Evolutionary conservation across 1,284 basidiomycete genomes (phyloP), one percentile per base, ranked within the genome.

Genomic region (Thecaphora frezii): DNA sequence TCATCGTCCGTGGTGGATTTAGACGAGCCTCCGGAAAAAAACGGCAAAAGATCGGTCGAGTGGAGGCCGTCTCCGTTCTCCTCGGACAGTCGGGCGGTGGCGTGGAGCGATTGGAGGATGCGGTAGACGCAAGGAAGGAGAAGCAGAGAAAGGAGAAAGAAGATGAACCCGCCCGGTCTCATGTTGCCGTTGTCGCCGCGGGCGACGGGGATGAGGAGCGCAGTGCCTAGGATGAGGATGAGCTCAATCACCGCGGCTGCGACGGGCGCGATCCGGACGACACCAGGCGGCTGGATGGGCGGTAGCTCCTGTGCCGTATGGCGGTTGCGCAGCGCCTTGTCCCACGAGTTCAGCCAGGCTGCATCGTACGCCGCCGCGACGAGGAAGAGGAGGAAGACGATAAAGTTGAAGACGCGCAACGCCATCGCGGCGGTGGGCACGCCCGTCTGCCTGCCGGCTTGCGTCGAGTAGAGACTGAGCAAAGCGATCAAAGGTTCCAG

Each of bases 331-430:
- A 70, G 43, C 5, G 60, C 61, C 2, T 49, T 51, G 26, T 70
- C 49, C 68, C 68, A 68, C 37, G 52, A 45, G 16, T 53, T 48
- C 24, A 70, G 21, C 56, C 59, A 70, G 28, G 33, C 50, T 1
- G 57, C 68, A 12, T 51, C 58, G 44, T 70, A 68, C 0, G 65
- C 61, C 2, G 56, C 54, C 2, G 51, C 53, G 18, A 70, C 58
- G 18, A 61, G 24, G 53, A 63, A 69, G n/a, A 70, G 66, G 2
- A 70, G 5, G 23, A 70, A 65, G 33, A 62, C 68, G 48, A 70
- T 44, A 25, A 70, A 44, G 57, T 70, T 70, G 24, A 70, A 44
- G n/a, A 69, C 46, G 5, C 68, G 43, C 33, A 70, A 38, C 14
- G 69, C 51, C 16, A 58, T 10, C 12, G 45, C 46, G 19, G 65